These are phyloP conservation scores for Phytophthora sansomeana DNA, from an alignment of 352 stramenopile genomes.

Conservation along the genomic window DNA sequence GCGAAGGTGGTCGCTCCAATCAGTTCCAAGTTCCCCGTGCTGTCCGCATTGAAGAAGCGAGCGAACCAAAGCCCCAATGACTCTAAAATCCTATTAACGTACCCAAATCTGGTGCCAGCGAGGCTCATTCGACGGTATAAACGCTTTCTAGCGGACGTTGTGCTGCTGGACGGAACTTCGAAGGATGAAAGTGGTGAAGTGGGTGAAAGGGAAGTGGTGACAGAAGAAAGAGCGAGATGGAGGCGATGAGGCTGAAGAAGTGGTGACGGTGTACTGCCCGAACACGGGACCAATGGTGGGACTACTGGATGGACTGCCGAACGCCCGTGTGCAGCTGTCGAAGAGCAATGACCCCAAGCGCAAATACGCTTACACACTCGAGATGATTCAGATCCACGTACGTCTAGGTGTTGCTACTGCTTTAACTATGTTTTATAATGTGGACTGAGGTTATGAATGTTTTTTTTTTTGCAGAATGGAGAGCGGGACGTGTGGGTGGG, in stretches of 20 bases:
- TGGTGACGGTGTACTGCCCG: conserved; percentile 83
- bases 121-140: conserved; percentile 82
- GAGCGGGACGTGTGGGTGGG: conserved; percentile 76
- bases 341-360: too few relatives aligned
- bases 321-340: too few relatives aligned
- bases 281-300: conserved; percentile 88
- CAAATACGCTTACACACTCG: too few relatives aligned
- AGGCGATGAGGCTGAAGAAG: conserved; percentile 16
- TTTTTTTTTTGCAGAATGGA: conserved; percentile 65
- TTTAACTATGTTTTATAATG: too few relatives aligned
- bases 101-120: conserved; percentile 61
- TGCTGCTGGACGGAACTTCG: conserved; percentile 43
- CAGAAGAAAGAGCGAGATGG: conserved; percentile 12
- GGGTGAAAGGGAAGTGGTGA: neutral
- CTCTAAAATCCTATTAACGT: conserved; percentile 56
- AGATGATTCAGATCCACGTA: too few relatives aligned
- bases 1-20: too few relatives aligned
- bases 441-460: conserved; percentile 10
- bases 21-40: too few relatives aligned
- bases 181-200: conserved; percentile 4
- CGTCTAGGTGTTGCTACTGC: too few relatives aligned
- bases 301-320: conserved; percentile 69
- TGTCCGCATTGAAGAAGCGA: too few relatives aligned
- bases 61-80: conserved; percentile 9
- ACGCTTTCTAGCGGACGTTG: conserved; percentile 82